A percentile compares a stretch with the other conserved stretches of the same genome.
These are phyloP conservation scores for Withania somnifera DNA, from an alignment of 305 asterid species.

Conservation along the genomic window DNA sequence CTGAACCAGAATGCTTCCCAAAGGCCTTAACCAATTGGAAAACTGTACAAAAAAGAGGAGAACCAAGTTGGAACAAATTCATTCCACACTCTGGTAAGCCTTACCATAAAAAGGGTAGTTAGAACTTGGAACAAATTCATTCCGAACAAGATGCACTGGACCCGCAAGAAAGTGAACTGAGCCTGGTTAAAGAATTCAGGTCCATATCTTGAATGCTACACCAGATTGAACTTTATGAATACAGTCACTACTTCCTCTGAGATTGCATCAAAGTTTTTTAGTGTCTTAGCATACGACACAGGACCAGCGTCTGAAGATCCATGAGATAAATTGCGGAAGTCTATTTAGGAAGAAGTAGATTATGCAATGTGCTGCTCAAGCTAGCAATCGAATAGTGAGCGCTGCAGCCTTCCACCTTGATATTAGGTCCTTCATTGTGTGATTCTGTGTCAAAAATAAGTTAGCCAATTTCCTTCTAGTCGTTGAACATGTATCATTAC, in stretches of 20 bases:
- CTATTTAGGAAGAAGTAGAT: conserved; percentile 48
- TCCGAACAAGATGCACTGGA: conserved; percentile 42
- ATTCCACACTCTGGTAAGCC: neutral
- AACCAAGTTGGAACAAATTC: neutral
- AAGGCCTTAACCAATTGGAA: too few relatives aligned
- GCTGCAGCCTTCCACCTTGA: conserved; percentile 33
- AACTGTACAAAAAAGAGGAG: too few relatives aligned
- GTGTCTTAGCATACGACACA: conserved; percentile 1
- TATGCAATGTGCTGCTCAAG: conserved; percentile 51
- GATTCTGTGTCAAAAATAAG: conserved; percentile 44
- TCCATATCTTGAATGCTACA: conserved; percentile 14
- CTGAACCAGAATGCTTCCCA: too few relatives aligned
- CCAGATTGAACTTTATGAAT: neutral
- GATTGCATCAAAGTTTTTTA: neutral
- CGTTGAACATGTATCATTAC: conserved; percentile 49
- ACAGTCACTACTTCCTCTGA: neutral
- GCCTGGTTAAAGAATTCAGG: conserved; percentile 21
- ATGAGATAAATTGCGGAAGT: conserved; percentile 36
- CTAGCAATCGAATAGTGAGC: conserved; percentile 43
- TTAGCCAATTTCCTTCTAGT: conserved; percentile 31
- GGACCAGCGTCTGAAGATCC: conserved; percentile 24
- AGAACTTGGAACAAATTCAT: neutral
- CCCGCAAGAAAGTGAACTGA: conserved; percentile 59
- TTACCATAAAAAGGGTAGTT: neutral
- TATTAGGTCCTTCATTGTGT: conserved; percentile 38